These are phyloP conservation scores for Nigrospora osmanthi DNA, from an alignment of 2,329 filamentous ascomycete genomes.

Conservation along the genomic window DNA sequence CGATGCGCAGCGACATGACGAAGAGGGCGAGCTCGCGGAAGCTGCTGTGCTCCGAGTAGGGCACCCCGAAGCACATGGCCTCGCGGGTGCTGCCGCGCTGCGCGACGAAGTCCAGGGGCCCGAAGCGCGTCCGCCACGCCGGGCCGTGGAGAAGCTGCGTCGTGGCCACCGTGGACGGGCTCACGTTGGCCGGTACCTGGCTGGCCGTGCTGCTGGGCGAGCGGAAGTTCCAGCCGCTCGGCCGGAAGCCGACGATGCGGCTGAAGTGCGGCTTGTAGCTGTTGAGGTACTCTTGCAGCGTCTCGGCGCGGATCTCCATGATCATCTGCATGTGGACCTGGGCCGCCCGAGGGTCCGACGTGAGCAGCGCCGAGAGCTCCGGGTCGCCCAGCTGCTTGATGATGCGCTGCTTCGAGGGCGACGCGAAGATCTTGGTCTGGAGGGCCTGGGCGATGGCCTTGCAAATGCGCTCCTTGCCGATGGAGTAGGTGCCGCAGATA, in stretches of 20 bases:
- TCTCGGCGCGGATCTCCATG: slow-evolving; percentile 88
- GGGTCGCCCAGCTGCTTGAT: slow-evolving; percentile 79
- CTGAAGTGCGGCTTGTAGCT: slow-evolving; percentile 75
- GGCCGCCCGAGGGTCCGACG: slow-evolving; percentile 70
- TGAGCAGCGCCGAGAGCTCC: slow-evolving; percentile 71
- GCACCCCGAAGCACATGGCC: slow-evolving; percentile 85
- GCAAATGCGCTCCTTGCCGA: slow-evolving; percentile 95
- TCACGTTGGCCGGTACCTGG: slow-evolving; percentile 45
- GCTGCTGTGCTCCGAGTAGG: slow-evolving; percentile 92
- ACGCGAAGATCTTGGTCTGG: slow-evolving; percentile 81
- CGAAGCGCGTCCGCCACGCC: slow-evolving; percentile 71
- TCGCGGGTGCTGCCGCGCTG: slow-evolving; percentile 78
- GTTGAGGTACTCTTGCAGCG: slow-evolving; percentile 80
- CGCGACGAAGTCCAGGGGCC: slow-evolving; percentile 62
- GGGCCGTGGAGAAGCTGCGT: slow-evolving; percentile 46
- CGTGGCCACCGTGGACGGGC: slow-evolving; percentile 41
- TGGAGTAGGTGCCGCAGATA: slow-evolving; percentile 93
- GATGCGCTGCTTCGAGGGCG: slow-evolving; percentile 74
- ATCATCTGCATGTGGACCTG: slow-evolving; percentile 98
- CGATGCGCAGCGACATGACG: slow-evolving; percentile 77
- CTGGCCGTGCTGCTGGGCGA: slow-evolving; percentile 54
- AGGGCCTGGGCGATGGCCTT: slow-evolving; percentile 84
- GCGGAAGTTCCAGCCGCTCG: slow-evolving; percentile 90
- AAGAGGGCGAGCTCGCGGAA: slow-evolving; percentile 95
- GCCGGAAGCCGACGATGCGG: slow-evolving; percentile 82